These are phyloP conservation scores for Hydnum rufescens DNA, from an alignment of 768 basidiomycete genomes.

Conservation along the genomic window DNA sequence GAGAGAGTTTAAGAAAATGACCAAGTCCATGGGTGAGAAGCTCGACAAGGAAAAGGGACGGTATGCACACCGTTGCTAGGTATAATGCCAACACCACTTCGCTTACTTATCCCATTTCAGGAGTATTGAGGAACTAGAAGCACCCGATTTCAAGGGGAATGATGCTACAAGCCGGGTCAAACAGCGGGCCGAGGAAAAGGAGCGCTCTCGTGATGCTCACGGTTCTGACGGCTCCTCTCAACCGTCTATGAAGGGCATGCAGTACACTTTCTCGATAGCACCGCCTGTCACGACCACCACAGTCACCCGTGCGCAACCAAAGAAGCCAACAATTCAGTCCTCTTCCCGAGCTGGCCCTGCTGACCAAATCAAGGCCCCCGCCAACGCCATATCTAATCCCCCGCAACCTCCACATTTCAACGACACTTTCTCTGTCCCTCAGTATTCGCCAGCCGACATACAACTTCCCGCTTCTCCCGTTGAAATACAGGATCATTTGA, in stretches of 20 bases:
- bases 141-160: slow-evolving; percentile 64
- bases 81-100: neutral
- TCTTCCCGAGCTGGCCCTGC: neutral
- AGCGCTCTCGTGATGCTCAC: slow-evolving; percentile 45
- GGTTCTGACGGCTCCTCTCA: slow-evolving; percentile 15
- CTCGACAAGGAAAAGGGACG: slow-evolving; percentile 83
- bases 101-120: slow-evolving; percentile 19
- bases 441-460: slow-evolving; percentile 6
- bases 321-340: neutral
- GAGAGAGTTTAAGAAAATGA: slow-evolving; percentile 78
- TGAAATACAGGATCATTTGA: neutral
- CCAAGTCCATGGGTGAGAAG: slow-evolving; percentile 77
- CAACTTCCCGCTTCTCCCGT: neutral
- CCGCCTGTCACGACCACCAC: slow-evolving; percentile 24
- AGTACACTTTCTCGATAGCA: slow-evolving; percentile 76
- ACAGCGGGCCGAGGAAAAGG: slow-evolving; percentile 63
- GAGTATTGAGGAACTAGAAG: slow-evolving; percentile 68
- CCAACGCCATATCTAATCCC: neutral
- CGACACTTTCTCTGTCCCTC: slow-evolving; percentile 3
- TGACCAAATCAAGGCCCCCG: neutral
- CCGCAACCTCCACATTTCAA: neutral
- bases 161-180: slow-evolving; percentile 63
- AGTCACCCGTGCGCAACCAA: neutral
- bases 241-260: slow-evolving; percentile 54
- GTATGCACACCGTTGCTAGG: slow-evolving; percentile 25